Evolutionary conservation across 805 yeast genomes (phyloP).

Genomic region (Wickerhamomyces bisporus): DNA sequence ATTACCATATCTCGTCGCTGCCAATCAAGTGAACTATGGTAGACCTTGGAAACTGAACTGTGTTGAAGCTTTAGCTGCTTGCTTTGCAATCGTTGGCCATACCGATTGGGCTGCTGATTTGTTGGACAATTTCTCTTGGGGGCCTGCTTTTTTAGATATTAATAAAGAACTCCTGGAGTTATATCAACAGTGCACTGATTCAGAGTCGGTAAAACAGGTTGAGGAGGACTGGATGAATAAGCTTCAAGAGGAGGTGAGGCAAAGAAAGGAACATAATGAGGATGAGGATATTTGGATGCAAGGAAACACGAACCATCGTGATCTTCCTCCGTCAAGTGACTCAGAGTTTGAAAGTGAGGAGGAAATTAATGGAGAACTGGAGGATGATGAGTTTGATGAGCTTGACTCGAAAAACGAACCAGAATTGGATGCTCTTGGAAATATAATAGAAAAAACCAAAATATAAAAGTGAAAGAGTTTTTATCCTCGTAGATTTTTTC

Average conservation of each 20-base stretch:
- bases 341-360: constrained; percentile 25
- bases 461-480: constrained; percentile 7
- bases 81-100: constrained; percentile 90
- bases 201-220: constrained; percentile 64
- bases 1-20: constrained; percentile 89
- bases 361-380: constrained; percentile 11
- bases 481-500: no score
- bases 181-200: constrained; percentile 77
- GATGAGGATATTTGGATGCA: constrained; percentile 68
- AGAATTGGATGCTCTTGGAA: constrained; percentile 17
- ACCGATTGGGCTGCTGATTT: constrained; percentile 82
- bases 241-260: constrained; percentile 60
- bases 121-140: constrained; percentile 86
- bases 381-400: constrained; percentile 20
- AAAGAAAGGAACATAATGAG: constrained; percentile 48
- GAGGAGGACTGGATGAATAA: constrained; percentile 70
- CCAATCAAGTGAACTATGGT: constrained; percentile 96
- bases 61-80: constrained; percentile 96
- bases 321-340: constrained; percentile 17
- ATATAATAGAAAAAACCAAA: constrained; percentile 12
- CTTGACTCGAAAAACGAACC: constrained; percentile 4
- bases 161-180: constrained; percentile 72
- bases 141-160: constrained; percentile 76
- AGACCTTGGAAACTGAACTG: constrained; percentile 94
- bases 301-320: constrained; percentile 67